These are phyloP conservation scores for Paraphysoderma sedebokerense DNA, from an alignment of 371 early-diverging fungal species.

Conservation along the genomic window DNA sequence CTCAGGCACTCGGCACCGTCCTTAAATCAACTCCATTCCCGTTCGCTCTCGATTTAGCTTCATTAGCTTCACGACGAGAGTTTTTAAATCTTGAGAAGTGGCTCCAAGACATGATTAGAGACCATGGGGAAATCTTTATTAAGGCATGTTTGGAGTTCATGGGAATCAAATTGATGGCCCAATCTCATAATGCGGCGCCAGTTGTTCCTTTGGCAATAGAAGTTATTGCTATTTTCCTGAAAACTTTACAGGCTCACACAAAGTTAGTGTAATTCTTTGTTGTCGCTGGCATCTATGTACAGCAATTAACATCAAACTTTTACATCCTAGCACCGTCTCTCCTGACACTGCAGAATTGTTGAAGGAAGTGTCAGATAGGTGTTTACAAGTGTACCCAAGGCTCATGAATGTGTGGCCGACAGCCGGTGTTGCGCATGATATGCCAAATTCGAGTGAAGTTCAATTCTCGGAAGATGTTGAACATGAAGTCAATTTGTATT, in stretches of 20 bases:
- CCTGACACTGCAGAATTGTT: constrained; percentile 35
- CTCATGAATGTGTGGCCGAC: constrained; percentile 21
- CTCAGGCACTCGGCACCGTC: constrained; percentile 46
- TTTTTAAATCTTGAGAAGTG: constrained; percentile 74
- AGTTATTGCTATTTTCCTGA: constrained; percentile 46
- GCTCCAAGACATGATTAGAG: constrained; percentile 51
- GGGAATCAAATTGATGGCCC: constrained; percentile 38
- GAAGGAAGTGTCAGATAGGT: constrained; percentile 37
- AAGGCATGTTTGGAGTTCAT: constrained; percentile 61
- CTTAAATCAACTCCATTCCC: constrained; percentile 47
- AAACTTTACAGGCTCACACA: constrained; percentile 28
- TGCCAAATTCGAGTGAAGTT: constrained; percentile 7
- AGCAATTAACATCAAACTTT: background rate
- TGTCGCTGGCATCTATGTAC: background rate
- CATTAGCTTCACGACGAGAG: constrained; percentile 61
- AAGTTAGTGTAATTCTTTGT: constrained; percentile 7
- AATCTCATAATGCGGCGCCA: constrained; percentile 15
- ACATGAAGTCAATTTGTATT: constrained; percentile 56
- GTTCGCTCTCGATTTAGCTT: constrained; percentile 70
- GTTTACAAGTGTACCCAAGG: constrained; percentile 41
- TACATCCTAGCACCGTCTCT: constrained; percentile 26
- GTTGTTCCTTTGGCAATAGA: constrained; percentile 47
- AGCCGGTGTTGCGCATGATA: constrained; percentile 9
- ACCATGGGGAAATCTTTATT: constrained; percentile 48
- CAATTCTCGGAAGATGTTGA: constrained; percentile 39